Evolutionary conservation across 345 rosid species (phyloP), one percentile per base, ranked within the genome.

Genomic region (Murraya paniculata): DNA sequence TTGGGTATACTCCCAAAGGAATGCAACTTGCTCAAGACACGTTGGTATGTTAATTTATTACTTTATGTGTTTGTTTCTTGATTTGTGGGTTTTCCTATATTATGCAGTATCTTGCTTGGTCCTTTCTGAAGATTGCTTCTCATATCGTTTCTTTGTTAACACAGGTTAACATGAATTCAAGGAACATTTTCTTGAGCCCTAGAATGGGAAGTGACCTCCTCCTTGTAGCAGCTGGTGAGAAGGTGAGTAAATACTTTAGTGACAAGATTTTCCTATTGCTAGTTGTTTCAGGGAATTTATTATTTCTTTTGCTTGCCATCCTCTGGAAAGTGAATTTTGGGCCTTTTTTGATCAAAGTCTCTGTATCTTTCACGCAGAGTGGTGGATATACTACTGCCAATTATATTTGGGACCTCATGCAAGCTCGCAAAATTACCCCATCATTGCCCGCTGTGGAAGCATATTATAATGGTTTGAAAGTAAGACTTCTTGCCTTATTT

Each of bases 341-440:
- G 64, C 64, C 35, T 33, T 45, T 55, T 67, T 13, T 71, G 53
- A 60, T 33, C 35, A 28, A 48, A 64, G 13, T 80, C 8, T 62
- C 25, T 33, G 64, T 62, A 22, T 78, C 74, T 71, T 64, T 50
- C 62, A 70, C 30, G 50, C 92, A 92, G 99, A 85, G 86, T 24
- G 98, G 98, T 72, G 99, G 97, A 48, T 96, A 91, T 82, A 89
- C 93, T 24, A 87, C 81, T 72, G 98, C 99, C 77, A 94, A 96
- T 85, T 89, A 78, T 77, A 78, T 93, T 81, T 96, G 99, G 99
- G 97, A 96, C 85, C 78, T 96, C 80, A 90, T 92, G 95, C 94
- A 87, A 85, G 84, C 91, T 64, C 94, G 94, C 60, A 88, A 83
- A 0, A 22, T 82, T n/a, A 61, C 53, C 38, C 90, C 88, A 1